These are phyloP conservation scores for Penicillium sp. DNA, from an alignment of 2,329 filamentous ascomycete species.

Conservation along the genomic window DNA sequence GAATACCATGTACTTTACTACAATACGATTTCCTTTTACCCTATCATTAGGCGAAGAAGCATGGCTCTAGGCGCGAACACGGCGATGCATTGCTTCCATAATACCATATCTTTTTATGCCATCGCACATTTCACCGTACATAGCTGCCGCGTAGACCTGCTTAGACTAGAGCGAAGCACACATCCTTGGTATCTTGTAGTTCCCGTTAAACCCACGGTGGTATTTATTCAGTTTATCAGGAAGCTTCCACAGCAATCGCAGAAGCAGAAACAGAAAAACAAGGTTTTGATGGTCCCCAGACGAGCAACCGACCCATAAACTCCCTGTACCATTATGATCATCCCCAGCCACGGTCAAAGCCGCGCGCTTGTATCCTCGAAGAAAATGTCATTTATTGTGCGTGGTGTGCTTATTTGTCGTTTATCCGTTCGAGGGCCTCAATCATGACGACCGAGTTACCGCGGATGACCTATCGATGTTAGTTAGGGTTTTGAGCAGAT, in stretches of 20 bases:
- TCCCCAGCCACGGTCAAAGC: constrained; percentile 18
- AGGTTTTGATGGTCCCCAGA: constrained; percentile 33
- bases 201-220: background rate
- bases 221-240: background rate
- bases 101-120: constrained; percentile 5
- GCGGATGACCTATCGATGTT: constrained; percentile 72
- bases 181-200: background rate
- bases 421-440: constrained; percentile 58
- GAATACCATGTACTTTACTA: constrained; percentile 18
- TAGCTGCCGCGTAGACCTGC: background rate
- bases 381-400: constrained; percentile 15
- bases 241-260: constrained; percentile 1
- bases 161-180: background rate
- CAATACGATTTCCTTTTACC: constrained; percentile 14
- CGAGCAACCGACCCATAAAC: constrained; percentile 39
- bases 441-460: constrained; percentile 99
- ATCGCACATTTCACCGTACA: background rate
- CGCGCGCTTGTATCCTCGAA: constrained; percentile 8
- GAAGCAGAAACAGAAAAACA: constrained; percentile 16
- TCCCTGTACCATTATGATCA: constrained; percentile 36
- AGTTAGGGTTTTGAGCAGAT: background rate
- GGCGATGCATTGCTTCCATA: constrained; percentile 10
- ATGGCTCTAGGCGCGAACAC: constrained; percentile 16
- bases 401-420: constrained; percentile 37
- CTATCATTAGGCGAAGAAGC: constrained; percentile 1